Base-by-base conservation (phyloP, 345 rosid species). In the Ceriops decandra region DNA sequence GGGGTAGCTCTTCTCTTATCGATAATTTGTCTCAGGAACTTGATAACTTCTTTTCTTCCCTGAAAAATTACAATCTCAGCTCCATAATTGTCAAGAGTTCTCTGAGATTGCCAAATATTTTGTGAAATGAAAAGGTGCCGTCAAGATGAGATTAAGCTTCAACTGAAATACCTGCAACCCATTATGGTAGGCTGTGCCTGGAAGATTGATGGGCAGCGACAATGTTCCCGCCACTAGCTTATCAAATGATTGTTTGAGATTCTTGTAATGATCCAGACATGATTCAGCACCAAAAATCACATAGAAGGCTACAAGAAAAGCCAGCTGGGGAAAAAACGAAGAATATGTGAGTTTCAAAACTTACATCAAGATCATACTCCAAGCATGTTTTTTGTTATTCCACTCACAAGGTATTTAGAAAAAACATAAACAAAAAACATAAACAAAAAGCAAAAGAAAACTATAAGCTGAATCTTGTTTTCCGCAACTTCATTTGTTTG, bases 1-100 rank as follows among this genome's bases (percentile, higher is more conserved):
- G 71, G 58, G 0, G 88, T 79, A 57, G 63, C 79, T 70, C 88
- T 87, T 77, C 98, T 83, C 67, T 80, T 77, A 59, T 83, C 57
- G 60, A 90, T 75, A 60, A 90, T 51, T 72, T 85, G 67, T 52
- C 81, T 81, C 68, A 88, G 62, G 64, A 90, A 78, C 53, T 78
- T 73, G 16, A 84, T 63, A 5, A 88, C 76, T 35, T 71, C 83
- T 66, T 82, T 86, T 81, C 98, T 88, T 54, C 89, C 96, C 90
- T 90, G 84, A 13, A 68, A 80, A 61, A 7, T 21, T 22, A 17
- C 2, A 27, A 47, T 24, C 20, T 56, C 31, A 20, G 27, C 52
- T 67, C 38, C 49, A n/a, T 1, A 53, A 21, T 15, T 53, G 26
- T n/a, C 27, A 53, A 38, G 13, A 21, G 58, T 53, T 53, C 13